phyloP scores from a whole-genome alignment of 495 filamentous ascomycete species.

The Aspergillus asperescens region DNA sequence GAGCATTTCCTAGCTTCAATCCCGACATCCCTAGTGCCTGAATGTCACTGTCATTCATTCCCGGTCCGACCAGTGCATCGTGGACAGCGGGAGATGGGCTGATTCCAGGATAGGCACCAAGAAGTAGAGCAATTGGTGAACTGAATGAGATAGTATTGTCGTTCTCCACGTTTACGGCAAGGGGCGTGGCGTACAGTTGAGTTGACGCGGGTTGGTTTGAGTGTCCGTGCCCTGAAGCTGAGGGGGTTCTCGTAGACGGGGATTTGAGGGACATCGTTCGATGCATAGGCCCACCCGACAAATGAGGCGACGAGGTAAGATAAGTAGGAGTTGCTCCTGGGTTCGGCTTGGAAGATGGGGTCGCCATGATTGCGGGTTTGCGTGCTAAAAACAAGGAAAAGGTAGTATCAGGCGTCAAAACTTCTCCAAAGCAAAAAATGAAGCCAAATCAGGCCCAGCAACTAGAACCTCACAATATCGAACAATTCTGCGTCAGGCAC shows the following conservation, averaged over 20 bases:
- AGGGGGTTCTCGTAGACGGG: conserved; percentile 40
- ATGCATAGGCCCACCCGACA: conserved; percentile 34
- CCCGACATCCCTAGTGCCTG: conserved; percentile 41
- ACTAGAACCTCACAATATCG: not conserved
- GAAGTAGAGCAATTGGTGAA: conserved; percentile 42
- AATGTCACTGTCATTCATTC: conserved; percentile 43
- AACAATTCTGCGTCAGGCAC: not conserved
- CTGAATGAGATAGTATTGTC: conserved; percentile 44
- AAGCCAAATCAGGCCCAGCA: not conserved
- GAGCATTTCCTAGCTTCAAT: conserved; percentile 35
- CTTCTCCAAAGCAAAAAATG: not conserved
- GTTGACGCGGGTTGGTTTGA: conserved; percentile 27
- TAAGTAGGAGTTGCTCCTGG: conserved; percentile 45
- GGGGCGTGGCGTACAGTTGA: conserved; percentile 42
- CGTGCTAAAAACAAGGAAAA: too few species aligned
- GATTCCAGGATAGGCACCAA: conserved; percentile 40
- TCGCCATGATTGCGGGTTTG: conserved; percentile 32
- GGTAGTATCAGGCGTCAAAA: too few species aligned
- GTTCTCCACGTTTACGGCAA: conserved; percentile 27
- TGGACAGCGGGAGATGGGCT: conserved; percentile 40
- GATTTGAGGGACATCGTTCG: conserved; percentile 43
- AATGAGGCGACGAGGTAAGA: conserved; percentile 42
- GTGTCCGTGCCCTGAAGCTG: conserved; percentile 32
- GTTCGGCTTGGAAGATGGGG: conserved; percentile 40
- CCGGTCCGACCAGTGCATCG: conserved; percentile 35